These are phyloP conservation scores for Nasturtium officinale DNA, from an alignment of 345 rosid genomes.

Conservation along the genomic window DNA sequence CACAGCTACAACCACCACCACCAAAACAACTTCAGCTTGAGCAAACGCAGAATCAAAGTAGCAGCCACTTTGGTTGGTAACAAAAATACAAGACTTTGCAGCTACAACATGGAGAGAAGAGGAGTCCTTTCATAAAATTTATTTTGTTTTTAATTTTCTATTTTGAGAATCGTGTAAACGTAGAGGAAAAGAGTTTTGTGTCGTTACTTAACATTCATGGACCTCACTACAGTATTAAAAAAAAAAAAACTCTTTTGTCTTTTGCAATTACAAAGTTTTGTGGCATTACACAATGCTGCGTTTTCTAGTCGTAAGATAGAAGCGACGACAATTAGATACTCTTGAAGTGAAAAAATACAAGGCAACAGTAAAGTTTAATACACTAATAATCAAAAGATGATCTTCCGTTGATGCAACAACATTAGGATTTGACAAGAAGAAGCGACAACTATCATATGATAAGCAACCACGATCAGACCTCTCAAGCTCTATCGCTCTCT, in stretches of 20 bases:
- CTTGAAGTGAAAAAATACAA: not conserved
- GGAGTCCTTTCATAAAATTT: slow-evolving; percentile 11
- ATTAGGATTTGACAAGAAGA: slow-evolving; percentile 5
- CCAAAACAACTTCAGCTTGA: slow-evolving; percentile 43
- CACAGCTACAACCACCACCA: slow-evolving; percentile 33
- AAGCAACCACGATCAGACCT: not conserved
- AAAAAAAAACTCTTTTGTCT: not conserved
- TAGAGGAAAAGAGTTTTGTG: slow-evolving; percentile 36
- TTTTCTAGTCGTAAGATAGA: not conserved
- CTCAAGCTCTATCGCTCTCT: not conserved
- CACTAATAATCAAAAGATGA: slow-evolving; percentile 13
- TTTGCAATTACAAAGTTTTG: slow-evolving; percentile 24
- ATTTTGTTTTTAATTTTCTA: slow-evolving; percentile 23
- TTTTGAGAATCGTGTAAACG: slow-evolving; percentile 36
- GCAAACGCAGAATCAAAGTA: slow-evolving; percentile 25
- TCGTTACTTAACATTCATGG: slow-evolving; percentile 28
- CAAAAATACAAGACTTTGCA: slow-evolving; percentile 18
- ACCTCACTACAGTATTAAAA: slow-evolving; percentile 32
- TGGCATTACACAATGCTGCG: not conserved
- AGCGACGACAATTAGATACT: too few species aligned
- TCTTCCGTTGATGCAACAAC: not conserved
- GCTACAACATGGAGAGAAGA: slow-evolving; percentile 9
- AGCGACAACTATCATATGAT: not conserved
- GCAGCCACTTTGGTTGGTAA: slow-evolving; percentile 2
- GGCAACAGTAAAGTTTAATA: not conserved